phyloP scores from a whole-genome alignment of 2,329 filamentous ascomycete species.

The Sporothrix phasma region DNA sequence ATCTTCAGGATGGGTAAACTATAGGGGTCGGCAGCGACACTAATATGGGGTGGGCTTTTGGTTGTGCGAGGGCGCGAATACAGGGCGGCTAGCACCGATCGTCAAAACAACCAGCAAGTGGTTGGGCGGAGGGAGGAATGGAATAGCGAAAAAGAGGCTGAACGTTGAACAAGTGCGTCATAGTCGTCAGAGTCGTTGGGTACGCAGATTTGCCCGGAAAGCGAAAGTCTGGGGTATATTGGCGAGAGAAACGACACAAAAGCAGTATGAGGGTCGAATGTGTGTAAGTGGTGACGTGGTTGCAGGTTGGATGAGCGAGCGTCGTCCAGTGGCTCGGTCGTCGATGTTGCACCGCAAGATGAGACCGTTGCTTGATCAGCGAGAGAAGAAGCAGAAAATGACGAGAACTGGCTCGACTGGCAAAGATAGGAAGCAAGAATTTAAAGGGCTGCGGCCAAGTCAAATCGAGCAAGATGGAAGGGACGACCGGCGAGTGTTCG shows the following conservation, averaged over 20 bases:
- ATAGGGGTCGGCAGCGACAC: background rate
- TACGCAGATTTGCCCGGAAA: background rate
- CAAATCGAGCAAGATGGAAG: slow-evolving; percentile 1
- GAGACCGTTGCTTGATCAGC: background rate
- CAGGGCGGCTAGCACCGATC: slow-evolving; percentile 4
- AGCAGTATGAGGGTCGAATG: background rate
- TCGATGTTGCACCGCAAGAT: background rate
- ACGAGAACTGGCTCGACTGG: background rate
- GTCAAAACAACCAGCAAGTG: background rate
- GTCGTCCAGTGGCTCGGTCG: background rate
- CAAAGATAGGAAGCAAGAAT: background rate
- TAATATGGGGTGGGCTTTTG: background rate
- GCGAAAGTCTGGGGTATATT: background rate
- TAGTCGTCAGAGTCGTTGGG: background rate
- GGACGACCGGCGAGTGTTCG: background rate
- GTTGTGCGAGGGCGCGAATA: background rate
- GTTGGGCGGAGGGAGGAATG: background rate
- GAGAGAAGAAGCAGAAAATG: background rate
- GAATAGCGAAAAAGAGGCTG: background rate
- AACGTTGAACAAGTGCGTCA: background rate
- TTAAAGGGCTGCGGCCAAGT: background rate
- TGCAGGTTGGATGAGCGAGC: background rate
- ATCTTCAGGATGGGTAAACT: background rate
- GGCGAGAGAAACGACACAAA: background rate
- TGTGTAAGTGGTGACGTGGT: background rate